Evolutionary conservation across 345 rosid species (phyloP).

Genomic region (Aurinia saxatilis): DNA sequence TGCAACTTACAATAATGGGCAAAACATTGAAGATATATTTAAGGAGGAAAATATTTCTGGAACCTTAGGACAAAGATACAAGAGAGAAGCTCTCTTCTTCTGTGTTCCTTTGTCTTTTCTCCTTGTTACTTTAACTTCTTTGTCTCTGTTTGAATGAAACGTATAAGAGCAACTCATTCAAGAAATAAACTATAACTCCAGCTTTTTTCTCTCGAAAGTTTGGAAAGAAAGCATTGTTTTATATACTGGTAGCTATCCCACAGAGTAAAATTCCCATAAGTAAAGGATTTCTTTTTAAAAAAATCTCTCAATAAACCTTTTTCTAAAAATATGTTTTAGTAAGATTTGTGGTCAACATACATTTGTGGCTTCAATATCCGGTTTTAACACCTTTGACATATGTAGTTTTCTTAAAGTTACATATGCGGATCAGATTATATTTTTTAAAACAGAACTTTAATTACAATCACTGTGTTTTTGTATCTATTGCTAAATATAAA

Average conservation of each 20-base stretch:
- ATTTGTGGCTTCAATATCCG: too few relatives aligned
- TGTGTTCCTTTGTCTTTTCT: not conserved
- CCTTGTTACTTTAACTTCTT: not conserved
- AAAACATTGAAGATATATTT: not conserved
- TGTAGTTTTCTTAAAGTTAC: too few relatives aligned
- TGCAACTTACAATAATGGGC: too few relatives aligned
- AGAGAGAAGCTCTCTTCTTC: not conserved
- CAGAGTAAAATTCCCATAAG: not conserved
- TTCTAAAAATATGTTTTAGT: too few relatives aligned
- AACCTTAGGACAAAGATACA: not conserved
- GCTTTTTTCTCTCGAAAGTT: conserved; percentile 37
- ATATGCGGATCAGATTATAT: too few relatives aligned
- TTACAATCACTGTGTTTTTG: too few relatives aligned
- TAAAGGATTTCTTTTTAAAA: not conserved
- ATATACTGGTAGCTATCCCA: not conserved
- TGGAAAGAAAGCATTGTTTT: not conserved
- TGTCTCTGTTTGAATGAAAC: conserved; percentile 23
- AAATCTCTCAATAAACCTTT: too few relatives aligned
- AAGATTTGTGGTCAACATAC: too few relatives aligned
- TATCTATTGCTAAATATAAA: too few relatives aligned
- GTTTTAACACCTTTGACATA: too few relatives aligned
- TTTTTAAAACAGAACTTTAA: too few relatives aligned
- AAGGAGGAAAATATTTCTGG: not conserved
- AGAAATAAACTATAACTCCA: conserved; percentile 25
- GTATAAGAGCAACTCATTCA: not conserved